Conservation (phyloP, 2,329 filamentous ascomycete genomes). For the Diaporthe citrichinensis region DNA sequence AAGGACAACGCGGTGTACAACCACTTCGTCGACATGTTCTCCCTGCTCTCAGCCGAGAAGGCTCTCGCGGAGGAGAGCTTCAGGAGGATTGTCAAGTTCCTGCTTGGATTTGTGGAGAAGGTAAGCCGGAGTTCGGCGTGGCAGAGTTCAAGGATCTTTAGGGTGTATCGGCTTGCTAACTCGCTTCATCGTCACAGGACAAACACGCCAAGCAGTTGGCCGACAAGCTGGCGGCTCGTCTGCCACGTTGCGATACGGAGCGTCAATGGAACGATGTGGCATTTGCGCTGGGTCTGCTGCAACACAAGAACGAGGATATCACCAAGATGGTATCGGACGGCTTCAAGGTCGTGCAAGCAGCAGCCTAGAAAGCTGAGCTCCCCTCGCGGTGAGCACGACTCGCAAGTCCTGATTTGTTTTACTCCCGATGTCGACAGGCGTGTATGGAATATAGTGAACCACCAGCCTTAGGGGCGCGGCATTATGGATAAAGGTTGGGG, state of each 20-base stretch:
- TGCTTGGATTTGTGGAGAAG: conserved; percentile 98
- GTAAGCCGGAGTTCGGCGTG: conserved; percentile 63
- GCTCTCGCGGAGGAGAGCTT: conserved; percentile 88
- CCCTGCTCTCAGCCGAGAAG: conserved; percentile 85
- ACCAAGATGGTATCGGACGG: conserved; percentile 81
- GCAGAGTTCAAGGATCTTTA: background rate
- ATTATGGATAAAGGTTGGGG: background rate
- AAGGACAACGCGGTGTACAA: conserved; percentile 99
- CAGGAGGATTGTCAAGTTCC: conserved; percentile 88
- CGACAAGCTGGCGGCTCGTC: conserved; percentile 89
- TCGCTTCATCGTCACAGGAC: conserved; percentile 70
- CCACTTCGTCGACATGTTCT: conserved; percentile 99
- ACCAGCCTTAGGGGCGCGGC: background rate
- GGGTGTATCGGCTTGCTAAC: conserved; percentile 39
- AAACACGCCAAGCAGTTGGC: conserved; percentile 97
- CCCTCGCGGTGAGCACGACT: background rate
- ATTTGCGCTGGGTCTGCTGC: conserved; percentile 88
- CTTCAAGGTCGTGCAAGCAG: conserved; percentile 78
- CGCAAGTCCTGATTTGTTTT: background rate
- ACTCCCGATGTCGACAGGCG: background rate
- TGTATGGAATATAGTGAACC: background rate
- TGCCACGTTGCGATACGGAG: conserved; percentile 90
- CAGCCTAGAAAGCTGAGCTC: conserved; percentile 59
- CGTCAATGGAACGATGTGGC: conserved; percentile 98
- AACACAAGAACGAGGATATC: conserved; percentile 95